A percentile compares a stretch with the other conserved stretches of the same genome.
Evolutionary conservation across 257 asterid genomes (phyloP).

Genomic region (Primulina tabacum): DNA sequence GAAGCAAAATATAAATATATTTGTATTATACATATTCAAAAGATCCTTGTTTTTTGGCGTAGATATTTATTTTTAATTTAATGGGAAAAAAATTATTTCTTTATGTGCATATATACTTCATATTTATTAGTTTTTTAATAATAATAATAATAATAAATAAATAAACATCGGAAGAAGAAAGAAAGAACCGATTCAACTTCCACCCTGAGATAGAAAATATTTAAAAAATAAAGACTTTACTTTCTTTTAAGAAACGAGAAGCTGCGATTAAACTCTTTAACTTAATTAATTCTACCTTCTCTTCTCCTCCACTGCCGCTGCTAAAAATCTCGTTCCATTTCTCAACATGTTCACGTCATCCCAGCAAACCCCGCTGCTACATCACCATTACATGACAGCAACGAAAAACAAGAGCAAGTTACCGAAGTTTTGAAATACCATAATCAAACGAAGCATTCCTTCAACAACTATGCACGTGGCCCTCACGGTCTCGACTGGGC

Average conservation of each 20-base stretch:
- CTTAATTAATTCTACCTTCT: too few species aligned
- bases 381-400: slow-evolving; percentile 18
- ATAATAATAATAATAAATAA: too few species aligned
- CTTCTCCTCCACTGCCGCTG: slow-evolving; percentile 31
- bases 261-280: too few species aligned
- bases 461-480: slow-evolving; percentile 73
- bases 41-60: too few species aligned
- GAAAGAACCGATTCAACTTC: not conserved
- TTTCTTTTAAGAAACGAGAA: too few species aligned
- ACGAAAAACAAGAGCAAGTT: slow-evolving; percentile 26
- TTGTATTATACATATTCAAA: too few species aligned
- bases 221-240: too few species aligned
- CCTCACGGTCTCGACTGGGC: slow-evolving; percentile 96
- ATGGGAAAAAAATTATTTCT: not conserved
- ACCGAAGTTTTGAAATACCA: slow-evolving; percentile 66
- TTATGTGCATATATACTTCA: not conserved
- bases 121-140: too few species aligned
- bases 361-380: slow-evolving; percentile 23
- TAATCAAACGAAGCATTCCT: slow-evolving; percentile 69
- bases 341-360: slow-evolving; percentile 60
- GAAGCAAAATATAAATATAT: too few species aligned
- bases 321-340: slow-evolving; percentile 28
- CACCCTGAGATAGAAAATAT: too few species aligned
- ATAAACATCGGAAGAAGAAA: too few species aligned
- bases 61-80: too few species aligned